Evolutionary conservation across 768 basidiomycete genomes (phyloP), one percentile per base, ranked within the genome.

Genomic region (Rhodotorula graminis): DNA sequence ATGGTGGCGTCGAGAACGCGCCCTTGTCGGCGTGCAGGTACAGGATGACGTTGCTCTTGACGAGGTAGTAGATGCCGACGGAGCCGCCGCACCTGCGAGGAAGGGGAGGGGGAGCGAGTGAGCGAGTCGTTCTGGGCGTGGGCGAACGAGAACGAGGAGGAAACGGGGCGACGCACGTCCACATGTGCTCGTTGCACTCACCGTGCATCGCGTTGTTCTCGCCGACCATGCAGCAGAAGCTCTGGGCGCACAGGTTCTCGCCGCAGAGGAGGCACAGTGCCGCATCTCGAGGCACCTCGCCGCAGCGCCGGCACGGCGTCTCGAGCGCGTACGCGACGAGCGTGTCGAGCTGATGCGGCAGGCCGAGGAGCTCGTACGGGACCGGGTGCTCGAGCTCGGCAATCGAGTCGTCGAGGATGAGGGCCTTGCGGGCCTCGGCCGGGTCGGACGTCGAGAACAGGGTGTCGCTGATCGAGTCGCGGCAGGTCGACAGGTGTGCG

Each of bases 241-340:
- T 92, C 80, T 92, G 90, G 83, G 94, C 86, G 79, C 96, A 98
- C 18, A 90, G 87, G 23, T 89, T 88, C 61, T 87, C 83, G 0
- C 96, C 96, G 76, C 96, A 99, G 63, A 93, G 84, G 72, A 97
- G 80, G 80, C 96, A 99, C 4, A 99, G 87, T 0, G 93, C 96
- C 29, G 92, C 91, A 76, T 91, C 92, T 18, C 84, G 82, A 0
- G 94, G 93, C 29, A 90, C 87, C 0, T 87, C 90, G 50, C 86
- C 84, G 81, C 96, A 99, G 49, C 86, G 85, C 29, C 81, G 81
- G 80, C 96, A 99, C 49, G 84, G 85, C 46, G 86, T 85, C 77
- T 88, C 89, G 52, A 90, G 87, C 67, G 88, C 86, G 66, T 85
- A 85, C n/a, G 86, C 85, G 78, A 95, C 91, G 33, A 98, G 80